Evolutionary conservation across 257 asterid genomes (phyloP), one percentile per base, ranked within the genome.

Genomic region (Penstemon barbatus): DNA sequence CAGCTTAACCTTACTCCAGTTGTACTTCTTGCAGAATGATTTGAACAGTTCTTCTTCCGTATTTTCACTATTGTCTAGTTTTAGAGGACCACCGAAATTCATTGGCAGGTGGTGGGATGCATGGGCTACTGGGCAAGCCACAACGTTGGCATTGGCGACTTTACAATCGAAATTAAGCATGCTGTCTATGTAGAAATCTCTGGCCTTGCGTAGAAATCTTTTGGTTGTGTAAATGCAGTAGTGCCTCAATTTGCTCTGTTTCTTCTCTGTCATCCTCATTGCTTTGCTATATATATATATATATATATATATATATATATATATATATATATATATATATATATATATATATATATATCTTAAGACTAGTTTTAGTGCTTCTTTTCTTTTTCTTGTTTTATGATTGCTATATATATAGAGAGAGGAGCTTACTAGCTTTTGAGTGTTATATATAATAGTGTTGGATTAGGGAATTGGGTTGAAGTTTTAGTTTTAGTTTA

Each of bases 81-180:
- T 63, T 57, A 2, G 43, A 18, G 41, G 25, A 0, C 54, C 5
- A 10, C 66, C 58, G 19, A 45, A 61, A 3, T 65, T 70, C 48
- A 70, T 69, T 2, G 82, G 41, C 6, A 51, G 19, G 33, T 43
- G 71, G 7, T 43, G 71, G 7, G 74, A 5, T 15, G 51, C 48
- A 15, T 77, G 59, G 1, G 63, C 12, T 11, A 46, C 61, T 0
- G 70, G 72, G 70, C 75, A 74, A 18, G 66, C 63, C 1, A 71
- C 12, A 7, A 79, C 36, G 49, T 62, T 71, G 43, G 77, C 71
- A 12, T 68, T 57, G 42, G 57, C 61, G 40, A 76, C 65, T 37
- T 63, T 80, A 61, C 82, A 74, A 5, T 82, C 87, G 6, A 82
- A 55, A 48, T 45, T 65, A 15, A 80, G 64, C 81, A 80, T 73